A percentile compares a stretch with the other conserved stretches of the same genome.
phyloP scores from a whole-genome alignment of 495 filamentous ascomycete genomes.

The Melanomma pulvis-pyrius region DNA sequence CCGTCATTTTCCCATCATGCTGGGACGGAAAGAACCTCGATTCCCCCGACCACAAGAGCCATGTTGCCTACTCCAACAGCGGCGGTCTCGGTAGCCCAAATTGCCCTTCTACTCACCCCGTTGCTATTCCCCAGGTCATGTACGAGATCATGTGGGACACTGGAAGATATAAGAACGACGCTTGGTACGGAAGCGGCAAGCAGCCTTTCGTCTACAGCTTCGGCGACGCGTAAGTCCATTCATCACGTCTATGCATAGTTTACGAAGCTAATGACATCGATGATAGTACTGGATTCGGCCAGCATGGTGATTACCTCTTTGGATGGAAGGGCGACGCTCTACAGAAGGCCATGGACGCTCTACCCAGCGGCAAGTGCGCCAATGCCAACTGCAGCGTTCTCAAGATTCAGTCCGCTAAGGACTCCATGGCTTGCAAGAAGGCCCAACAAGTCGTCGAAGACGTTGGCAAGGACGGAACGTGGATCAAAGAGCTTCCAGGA shows the following conservation, averaged over 20 bases:
- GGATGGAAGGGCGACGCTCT: constrained; percentile 36
- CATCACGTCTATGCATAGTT: not conserved
- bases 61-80: constrained; percentile 30
- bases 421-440: constrained; percentile 30
- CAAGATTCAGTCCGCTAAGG: constrained; percentile 30
- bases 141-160: constrained; percentile 39
- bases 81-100: constrained; percentile 25
- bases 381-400: constrained; percentile 36
- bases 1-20: constrained; percentile 35
- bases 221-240: constrained; percentile 45
- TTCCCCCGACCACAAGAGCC: constrained; percentile 34
- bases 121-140: constrained; percentile 35
- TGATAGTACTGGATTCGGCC: constrained; percentile 19
- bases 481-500: constrained; percentile 34
- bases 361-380: constrained; percentile 32
- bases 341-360: constrained; percentile 36
- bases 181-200: constrained; percentile 26
- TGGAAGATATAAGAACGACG: constrained; percentile 29
- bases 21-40: constrained; percentile 37
- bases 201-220: constrained; percentile 39
- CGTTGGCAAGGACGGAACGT: constrained; percentile 20
- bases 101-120: constrained; percentile 31
- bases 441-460: constrained; percentile 22
- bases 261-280: constrained; percentile 6
- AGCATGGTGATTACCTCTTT: constrained; percentile 36